phyloP scores from a whole-genome alignment of 495 filamentous ascomycete genomes.

The Trichoderma erinaceum region DNA sequence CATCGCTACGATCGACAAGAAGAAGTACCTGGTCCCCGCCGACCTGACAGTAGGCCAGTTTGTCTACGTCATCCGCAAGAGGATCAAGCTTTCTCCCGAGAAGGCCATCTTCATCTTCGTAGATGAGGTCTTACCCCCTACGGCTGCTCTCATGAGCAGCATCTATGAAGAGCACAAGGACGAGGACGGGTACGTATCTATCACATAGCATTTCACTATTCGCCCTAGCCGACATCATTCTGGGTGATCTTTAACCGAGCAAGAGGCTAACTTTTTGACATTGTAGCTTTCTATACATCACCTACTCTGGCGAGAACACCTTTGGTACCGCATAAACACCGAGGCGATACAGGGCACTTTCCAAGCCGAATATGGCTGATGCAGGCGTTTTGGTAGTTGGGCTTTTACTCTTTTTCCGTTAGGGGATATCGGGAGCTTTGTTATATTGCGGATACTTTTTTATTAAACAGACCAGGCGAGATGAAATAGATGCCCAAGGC shows the following conservation, averaged over 20 bases:
- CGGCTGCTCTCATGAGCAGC: conserved; percentile 95
- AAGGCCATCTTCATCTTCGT: conserved; percentile 99
- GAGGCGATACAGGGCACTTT: neutral
- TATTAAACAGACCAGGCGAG: neutral
- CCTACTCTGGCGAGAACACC: conserved; percentile 99
- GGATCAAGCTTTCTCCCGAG: conserved; percentile 98
- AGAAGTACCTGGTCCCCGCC: conserved; percentile 98
- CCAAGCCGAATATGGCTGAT: neutral
- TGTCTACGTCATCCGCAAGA: conserved; percentile 99
- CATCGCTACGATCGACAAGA: conserved; percentile 99
- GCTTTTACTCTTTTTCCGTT: conserved; percentile 12
- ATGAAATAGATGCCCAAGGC: conserved; percentile 2
- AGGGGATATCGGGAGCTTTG: neutral
- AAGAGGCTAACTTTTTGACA: conserved; percentile 23
- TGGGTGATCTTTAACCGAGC: neutral
- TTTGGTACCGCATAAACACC: conserved; percentile 54
- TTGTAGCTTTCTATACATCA: conserved; percentile 50
- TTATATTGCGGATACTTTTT: conserved; percentile 1
- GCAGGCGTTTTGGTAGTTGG: conserved; percentile 9
- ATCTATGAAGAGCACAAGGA: conserved; percentile 99
- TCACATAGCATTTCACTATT: too few relatives aligned
- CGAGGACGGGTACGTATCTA: conserved; percentile 55
- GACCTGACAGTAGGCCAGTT: conserved; percentile 99
- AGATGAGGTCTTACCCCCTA: conserved; percentile 94
- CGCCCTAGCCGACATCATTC: too few relatives aligned